Evolutionary conservation across 108 stramenopile genomes (phyloP), one percentile per base, ranked within the genome.

Genomic region (Discostella stelligeroides): DNA sequence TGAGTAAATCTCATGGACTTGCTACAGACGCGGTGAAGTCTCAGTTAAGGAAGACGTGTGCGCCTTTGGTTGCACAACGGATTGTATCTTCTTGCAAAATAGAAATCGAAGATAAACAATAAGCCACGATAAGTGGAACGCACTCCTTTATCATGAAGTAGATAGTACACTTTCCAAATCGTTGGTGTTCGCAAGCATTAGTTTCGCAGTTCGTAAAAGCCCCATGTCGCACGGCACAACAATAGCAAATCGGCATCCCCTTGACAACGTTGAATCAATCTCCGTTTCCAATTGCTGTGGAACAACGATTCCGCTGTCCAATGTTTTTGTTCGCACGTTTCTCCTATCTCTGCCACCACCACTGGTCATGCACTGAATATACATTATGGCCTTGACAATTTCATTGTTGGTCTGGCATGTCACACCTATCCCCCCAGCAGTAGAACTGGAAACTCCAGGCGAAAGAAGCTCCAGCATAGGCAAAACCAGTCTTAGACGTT

Each of bases 11-110:
- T n/a, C n/a, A n/a, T n/a, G n/a, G n/a, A n/a, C n/a, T 75, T 42
- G 49, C 37, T 17, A 67, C 56, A 53, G 66, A 66, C 12, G 47
- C 59, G 21, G 73, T 75, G 41, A 53, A 30, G 12, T 30, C 46
- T 18, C 73, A 75, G 49, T 27, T 75, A 40, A 66, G 47, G 24
- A 60, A 60, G 48, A 75, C 66, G 27, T 75, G 73, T 20, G 60
- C 73, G n/a, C 63, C 50, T 39, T 25, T 53, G 65, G 53, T 66
- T 54, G 65, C 53, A 39, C 51, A 66, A 28, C 23, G 65, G 40
- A 66, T 66, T 8, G 38, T 66, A 54, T 54, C 50, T 41, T 66
- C 53, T 56, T 34, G 34, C 14, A 14, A 56, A 9, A 11, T 37
- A 28, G 23, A 28, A 9, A 29, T 28, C 27, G 28, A 54, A 54